Evolutionary conservation across 2,329 filamentous ascomycete genomes (phyloP).

Genomic region (Ascomycota sp.): DNA sequence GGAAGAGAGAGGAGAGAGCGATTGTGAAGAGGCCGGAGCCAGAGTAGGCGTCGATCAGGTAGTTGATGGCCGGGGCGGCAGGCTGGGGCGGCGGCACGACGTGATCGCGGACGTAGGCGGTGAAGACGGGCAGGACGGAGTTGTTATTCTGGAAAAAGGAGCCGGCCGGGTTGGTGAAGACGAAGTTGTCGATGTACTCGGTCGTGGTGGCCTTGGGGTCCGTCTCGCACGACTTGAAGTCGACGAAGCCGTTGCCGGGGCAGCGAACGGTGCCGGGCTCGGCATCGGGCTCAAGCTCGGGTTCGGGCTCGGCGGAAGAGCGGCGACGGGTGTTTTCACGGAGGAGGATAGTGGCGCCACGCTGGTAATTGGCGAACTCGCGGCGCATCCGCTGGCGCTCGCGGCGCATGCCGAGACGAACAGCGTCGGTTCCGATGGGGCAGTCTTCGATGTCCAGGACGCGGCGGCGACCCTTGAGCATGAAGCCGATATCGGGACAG

Average conservation of each 20-base stretch:
- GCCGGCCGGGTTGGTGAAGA: conserved; percentile 80
- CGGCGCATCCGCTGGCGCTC: conserved; percentile 58
- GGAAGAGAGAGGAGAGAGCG: conserved; percentile 69
- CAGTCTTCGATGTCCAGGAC: conserved; percentile 95
- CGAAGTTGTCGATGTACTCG: conserved; percentile 71
- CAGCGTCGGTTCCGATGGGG: conserved; percentile 76
- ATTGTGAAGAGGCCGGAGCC: conserved; percentile 95
- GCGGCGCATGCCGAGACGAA: conserved; percentile 56
- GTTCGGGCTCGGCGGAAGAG: conserved; percentile 8
- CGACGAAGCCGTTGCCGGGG: conserved; percentile 36
- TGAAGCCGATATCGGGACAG: conserved; percentile 74
- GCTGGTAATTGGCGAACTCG: conserved; percentile 51
- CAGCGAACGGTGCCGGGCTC: conserved; percentile 19
- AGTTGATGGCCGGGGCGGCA: conserved; percentile 34
- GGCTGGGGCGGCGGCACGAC: conserved; percentile 37
- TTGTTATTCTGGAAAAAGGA: conserved; percentile 99
- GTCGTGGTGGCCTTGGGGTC: conserved; percentile 64
- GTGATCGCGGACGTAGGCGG: conserved; percentile 64
- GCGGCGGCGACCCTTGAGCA: conserved; percentile 57
- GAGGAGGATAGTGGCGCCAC: conserved; percentile 72
- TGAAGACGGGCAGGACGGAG: conserved; percentile 77
- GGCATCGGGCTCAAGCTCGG: conserved; percentile 6
- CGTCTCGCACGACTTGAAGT: conserved; percentile 77
- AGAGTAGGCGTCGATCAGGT: conserved; percentile 94
- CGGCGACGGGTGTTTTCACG: conserved; percentile 65